Conservation (phyloP, 202 grass and related monocot genomes). For the Schoenoplectus tabernaemontani region DNA sequence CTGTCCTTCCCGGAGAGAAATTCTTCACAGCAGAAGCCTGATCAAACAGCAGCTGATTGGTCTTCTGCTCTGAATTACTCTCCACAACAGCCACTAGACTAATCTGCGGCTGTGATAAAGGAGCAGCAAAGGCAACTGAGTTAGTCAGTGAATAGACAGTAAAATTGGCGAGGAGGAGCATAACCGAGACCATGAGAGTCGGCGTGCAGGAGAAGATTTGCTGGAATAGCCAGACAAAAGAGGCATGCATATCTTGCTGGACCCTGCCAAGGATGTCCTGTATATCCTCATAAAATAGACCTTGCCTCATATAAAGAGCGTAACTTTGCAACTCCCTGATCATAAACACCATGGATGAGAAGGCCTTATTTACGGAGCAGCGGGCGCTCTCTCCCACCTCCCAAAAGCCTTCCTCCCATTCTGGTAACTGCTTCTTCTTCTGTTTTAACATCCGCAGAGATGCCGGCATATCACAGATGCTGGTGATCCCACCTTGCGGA, state of each 20-base stretch:
- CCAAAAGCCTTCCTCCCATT: constrained; percentile 36
- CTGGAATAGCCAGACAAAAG: constrained; percentile 99
- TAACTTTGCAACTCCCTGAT: constrained; percentile 84
- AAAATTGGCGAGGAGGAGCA: constrained; percentile 96
- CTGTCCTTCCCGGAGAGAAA: constrained; percentile 35
- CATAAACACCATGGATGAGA: constrained; percentile 94
- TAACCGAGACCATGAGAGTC: constrained; percentile 81
- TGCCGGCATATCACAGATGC: constrained; percentile 53
- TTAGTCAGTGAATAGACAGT: constrained; percentile 77
- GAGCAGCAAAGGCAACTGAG: constrained; percentile 25
- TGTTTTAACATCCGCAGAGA: constrained; percentile 78
- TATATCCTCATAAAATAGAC: constrained; percentile 58
- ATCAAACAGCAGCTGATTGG: constrained; percentile 30
- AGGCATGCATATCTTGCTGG: constrained; percentile 71
- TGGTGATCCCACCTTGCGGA: constrained; percentile 48
- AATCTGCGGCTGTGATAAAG: constrained; percentile 20
- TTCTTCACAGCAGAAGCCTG: constrained; percentile 14
- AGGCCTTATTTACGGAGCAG: constrained; percentile 60
- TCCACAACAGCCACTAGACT: constrained; percentile 19
- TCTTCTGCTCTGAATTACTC: constrained; percentile 23
- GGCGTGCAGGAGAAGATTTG: constrained; percentile 82
- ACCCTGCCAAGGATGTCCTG: constrained; percentile 49
- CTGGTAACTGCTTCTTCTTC: constrained; percentile 30
- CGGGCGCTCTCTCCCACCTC: constrained; percentile 48
- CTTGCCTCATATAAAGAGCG: constrained; percentile 68